phyloP scores from a whole-genome alignment of 352 stramenopile species.

The Globisporangium paroecandrum region DNA sequence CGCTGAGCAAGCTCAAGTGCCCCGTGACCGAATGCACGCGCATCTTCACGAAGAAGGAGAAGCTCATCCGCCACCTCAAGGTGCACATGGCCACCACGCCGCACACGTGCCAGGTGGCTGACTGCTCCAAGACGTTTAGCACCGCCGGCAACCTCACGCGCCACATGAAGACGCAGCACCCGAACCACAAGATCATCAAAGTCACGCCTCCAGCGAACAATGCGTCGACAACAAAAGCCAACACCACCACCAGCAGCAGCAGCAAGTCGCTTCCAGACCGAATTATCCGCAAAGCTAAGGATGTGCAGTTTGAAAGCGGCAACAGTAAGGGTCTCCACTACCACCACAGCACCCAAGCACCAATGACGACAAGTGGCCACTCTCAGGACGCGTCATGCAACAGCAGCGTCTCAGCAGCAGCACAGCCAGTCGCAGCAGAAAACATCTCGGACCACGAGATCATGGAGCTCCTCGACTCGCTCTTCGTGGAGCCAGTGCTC shows the following conservation, averaged over 20 bases:
- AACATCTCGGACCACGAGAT: slow-evolving; percentile 19
- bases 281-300: background rate
- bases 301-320: background rate
- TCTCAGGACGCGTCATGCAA: background rate
- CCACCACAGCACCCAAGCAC: background rate
- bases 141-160: slow-evolving; percentile 66
- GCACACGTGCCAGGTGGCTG: slow-evolving; percentile 46
- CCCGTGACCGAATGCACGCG: slow-evolving; percentile 41
- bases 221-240: background rate
- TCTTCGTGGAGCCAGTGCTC: slow-evolving; percentile 10
- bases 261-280: slow-evolving; percentile 3
- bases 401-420: too few species aligned
- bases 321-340: background rate
- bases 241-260: background rate
- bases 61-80: slow-evolving; percentile 48
- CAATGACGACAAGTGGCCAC: background rate
- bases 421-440: background rate
- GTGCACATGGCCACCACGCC: slow-evolving; percentile 45
- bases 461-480: slow-evolving; percentile 20
- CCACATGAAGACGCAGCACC: slow-evolving; percentile 64
- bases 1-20: slow-evolving; percentile 44
- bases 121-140: slow-evolving; percentile 65
- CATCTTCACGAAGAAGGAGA: slow-evolving; percentile 47
- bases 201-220: background rate
- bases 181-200: slow-evolving; percentile 12